Evolutionary conservation across 2,329 filamentous ascomycete genomes (phyloP).

Genomic region (Xylaria multiplex): DNA sequence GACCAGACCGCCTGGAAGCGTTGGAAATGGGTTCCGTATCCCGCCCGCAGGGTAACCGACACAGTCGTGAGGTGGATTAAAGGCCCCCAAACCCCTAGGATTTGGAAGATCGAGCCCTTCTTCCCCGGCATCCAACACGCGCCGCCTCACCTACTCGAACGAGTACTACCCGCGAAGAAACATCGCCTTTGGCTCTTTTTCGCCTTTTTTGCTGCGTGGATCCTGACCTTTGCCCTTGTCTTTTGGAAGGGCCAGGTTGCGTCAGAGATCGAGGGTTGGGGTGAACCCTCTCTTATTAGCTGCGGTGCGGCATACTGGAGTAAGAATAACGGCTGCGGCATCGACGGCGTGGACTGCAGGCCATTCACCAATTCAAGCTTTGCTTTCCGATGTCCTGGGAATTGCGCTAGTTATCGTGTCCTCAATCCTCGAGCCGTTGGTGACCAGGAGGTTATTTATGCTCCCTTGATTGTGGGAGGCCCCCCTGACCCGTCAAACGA

Average conservation of each 20-base stretch:
- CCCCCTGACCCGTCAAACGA: slow-evolving; percentile 57
- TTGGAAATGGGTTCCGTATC: slow-evolving; percentile 69
- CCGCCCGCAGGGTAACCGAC: slow-evolving; percentile 58
- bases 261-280: slow-evolving; percentile 73
- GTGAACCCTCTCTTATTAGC: slow-evolving; percentile 70
- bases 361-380: slow-evolving; percentile 77
- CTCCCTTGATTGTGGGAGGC: slow-evolving; percentile 74
- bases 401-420: slow-evolving; percentile 72
- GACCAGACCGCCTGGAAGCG: slow-evolving; percentile 62
- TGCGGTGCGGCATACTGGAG: slow-evolving; percentile 78
- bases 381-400: slow-evolving; percentile 78
- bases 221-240: slow-evolving; percentile 74
- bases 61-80: slow-evolving; percentile 60
- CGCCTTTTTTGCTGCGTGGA: slow-evolving; percentile 72
- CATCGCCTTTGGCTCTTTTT: slow-evolving; percentile 69
- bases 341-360: slow-evolving; percentile 78
- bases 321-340: slow-evolving; percentile 74
- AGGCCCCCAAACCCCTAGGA: slow-evolving; percentile 65
- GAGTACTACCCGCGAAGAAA: slow-evolving; percentile 66
- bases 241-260: slow-evolving; percentile 69
- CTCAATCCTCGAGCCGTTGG: slow-evolving; percentile 81
- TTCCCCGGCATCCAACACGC: slow-evolving; percentile 74
- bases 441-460: slow-evolving; percentile 71
- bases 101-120: slow-evolving; percentile 65
- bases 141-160: slow-evolving; percentile 71